phyloP scores from a whole-genome alignment of 2,329 filamentous ascomycete genomes.

The Aspergillus sp. region DNA sequence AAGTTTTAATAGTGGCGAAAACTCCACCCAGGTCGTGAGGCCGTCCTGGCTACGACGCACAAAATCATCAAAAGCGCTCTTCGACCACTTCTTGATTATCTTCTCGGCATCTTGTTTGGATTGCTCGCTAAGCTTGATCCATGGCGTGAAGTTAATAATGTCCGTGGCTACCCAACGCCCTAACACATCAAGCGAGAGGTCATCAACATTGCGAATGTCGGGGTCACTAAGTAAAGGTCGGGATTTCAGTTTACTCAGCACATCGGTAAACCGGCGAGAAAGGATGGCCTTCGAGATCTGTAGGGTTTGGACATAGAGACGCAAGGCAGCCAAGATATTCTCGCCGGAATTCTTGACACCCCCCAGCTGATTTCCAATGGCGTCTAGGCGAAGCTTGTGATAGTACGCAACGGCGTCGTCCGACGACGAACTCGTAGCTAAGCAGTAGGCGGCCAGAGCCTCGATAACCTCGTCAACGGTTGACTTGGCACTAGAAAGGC shows the following conservation, averaged over 20 bases:
- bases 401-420: slow-evolving; percentile 79
- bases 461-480: slow-evolving; percentile 60
- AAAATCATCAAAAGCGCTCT: slow-evolving; percentile 59
- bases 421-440: slow-evolving; percentile 76
- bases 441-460: slow-evolving; percentile 76
- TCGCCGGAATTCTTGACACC: slow-evolving; percentile 48
- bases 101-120: slow-evolving; percentile 60
- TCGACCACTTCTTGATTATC: slow-evolving; percentile 65
- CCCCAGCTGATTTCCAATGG: slow-evolving; percentile 64
- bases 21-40: slow-evolving; percentile 61
- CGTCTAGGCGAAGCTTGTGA: slow-evolving; percentile 68
- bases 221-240: slow-evolving; percentile 71
- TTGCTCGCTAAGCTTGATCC: slow-evolving; percentile 78
- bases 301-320: slow-evolving; percentile 74
- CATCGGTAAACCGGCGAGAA: slow-evolving; percentile 68
- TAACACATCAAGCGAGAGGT: slow-evolving; percentile 74
- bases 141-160: slow-evolving; percentile 81
- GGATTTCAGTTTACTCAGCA: slow-evolving; percentile 67
- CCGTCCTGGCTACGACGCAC: slow-evolving; percentile 62
- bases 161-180: slow-evolving; percentile 79
- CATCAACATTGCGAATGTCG: slow-evolving; percentile 64
- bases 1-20: slow-evolving; percentile 68
- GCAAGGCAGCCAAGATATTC: slow-evolving; percentile 64
- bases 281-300: slow-evolving; percentile 75
- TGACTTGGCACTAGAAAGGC: slow-evolving; percentile 46